Evolutionary conservation across 176 grass and related monocot genomes (phyloP).

Genomic region (Secale cereale): DNA sequence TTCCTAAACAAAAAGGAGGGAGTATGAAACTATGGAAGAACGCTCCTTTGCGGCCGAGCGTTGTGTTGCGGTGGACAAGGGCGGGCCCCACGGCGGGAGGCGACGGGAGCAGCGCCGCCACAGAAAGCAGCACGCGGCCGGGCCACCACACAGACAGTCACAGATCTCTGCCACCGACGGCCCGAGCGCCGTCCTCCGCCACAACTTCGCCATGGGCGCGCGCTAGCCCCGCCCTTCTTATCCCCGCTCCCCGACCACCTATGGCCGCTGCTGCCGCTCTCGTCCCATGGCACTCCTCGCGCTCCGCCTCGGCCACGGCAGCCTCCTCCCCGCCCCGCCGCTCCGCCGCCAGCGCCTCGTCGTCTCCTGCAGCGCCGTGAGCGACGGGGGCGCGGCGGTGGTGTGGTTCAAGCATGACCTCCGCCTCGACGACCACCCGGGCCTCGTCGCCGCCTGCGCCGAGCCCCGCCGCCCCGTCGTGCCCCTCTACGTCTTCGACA

Average conservation of each 20-base stretch:
- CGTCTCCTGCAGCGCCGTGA: slow-evolving; percentile 25
- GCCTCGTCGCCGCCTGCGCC: slow-evolving; percentile 59
- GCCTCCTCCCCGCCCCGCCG: slow-evolving; percentile 11
- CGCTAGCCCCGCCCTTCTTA: slow-evolving; percentile 56
- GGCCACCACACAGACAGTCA: background rate
- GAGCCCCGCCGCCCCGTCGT: slow-evolving; percentile 55
- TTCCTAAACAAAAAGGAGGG: too few species aligned
- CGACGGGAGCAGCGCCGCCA: slow-evolving; percentile 18
- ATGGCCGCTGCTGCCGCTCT: slow-evolving; percentile 48
- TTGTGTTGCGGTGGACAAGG: background rate
- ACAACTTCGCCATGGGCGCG: slow-evolving; percentile 49
- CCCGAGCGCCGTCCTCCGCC: slow-evolving; percentile 50
- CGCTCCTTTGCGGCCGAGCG: too few species aligned
- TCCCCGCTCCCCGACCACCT: slow-evolving; percentile 19
- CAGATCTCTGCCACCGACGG: background rate
- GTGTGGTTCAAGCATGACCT: slow-evolving; percentile 99
- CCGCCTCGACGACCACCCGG: slow-evolving; percentile 80
- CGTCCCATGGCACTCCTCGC: slow-evolving; percentile 62
- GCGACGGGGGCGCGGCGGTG: slow-evolving; percentile 38
- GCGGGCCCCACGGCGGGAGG: background rate
- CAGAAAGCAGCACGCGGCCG: slow-evolving; percentile 21
- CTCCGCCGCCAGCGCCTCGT: background rate
- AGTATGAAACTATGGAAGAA: too few species aligned
- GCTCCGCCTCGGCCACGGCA: slow-evolving; percentile 31
- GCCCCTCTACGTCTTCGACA: slow-evolving; percentile 94